Base-by-base conservation (phyloP, 202 grass and related monocot species). In the Elaeis oleifera region DNA sequence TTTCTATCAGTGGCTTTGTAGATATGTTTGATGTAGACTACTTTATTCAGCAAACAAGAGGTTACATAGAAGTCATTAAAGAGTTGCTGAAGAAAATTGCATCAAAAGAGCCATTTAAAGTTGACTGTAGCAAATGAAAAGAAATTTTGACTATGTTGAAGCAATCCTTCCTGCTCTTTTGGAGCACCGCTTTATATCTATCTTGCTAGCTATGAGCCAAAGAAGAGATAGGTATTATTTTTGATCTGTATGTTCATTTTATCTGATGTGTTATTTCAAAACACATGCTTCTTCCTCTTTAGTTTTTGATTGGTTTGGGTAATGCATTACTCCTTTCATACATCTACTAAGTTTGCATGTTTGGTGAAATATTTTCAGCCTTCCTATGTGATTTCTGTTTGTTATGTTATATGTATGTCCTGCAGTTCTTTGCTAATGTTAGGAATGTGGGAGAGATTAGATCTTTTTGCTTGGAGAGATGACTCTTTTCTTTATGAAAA, bases 11-110 rank as follows among this genome's bases (percentile, higher is more conserved):
- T 82, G 85, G 81, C 67, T 99, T 99, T 73, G 82, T 81, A 86
- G 88, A 89, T 73, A 76, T 87, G 73, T 99, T 99, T 58, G 80
- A 99, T 72, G 82, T 89, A 63, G 82, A 94, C 75, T 89, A 94
- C 72, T 99, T 94, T 72, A 87, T 94, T 78, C 82, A 94, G 63
- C 60, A 83, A 83, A 87, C 81, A 51, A 89, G 77, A 81, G 88
- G 88, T 54, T 87, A 83, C 70, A 82, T 94, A 15, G 73, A 83
- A 59, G 75, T 94, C 72, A 75, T 94, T 56, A 94, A 80, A 77
- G 85, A 89, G 51, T 73, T 87, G 48, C 94, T 88, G 6, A 62
- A 67, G 2, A 80, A 86, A 53, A 86, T 99, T 70, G 78, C 69
- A 51, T 64, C 66, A 20, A 89, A 61, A 89, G 84, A 92, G n/a